phyloP scores from a whole-genome alignment of 495 filamentous ascomycete genomes.

The Baudoinia panamericana region DNA sequence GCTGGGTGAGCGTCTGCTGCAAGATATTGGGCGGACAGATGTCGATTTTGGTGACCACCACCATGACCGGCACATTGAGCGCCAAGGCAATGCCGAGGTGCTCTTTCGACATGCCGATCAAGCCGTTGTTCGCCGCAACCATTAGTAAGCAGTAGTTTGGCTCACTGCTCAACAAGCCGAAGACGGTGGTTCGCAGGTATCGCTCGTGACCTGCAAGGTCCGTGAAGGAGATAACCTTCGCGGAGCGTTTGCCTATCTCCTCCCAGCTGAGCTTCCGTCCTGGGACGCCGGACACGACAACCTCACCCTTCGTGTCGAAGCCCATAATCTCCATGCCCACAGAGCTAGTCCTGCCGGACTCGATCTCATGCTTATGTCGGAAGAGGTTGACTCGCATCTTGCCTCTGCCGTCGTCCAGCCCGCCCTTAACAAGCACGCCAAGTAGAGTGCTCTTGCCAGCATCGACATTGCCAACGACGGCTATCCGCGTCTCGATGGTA shows the following conservation, averaged over 20 bases:
- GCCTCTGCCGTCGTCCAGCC: conserved; percentile 86
- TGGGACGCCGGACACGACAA: conserved; percentile 64
- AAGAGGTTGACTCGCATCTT: conserved; percentile 94
- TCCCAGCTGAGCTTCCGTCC: conserved; percentile 92
- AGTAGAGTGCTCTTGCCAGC: conserved; percentile 96
- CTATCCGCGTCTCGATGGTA: conserved; percentile 90
- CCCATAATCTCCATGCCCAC: conserved; percentile 99
- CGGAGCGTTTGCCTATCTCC: conserved; percentile 87
- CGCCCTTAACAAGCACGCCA: conserved; percentile 89
- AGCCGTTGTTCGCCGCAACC: conserved; percentile 95
- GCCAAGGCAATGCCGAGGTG: conserved; percentile 92
- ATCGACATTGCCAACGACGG: conserved; percentile 93
- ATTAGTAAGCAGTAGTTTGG: conserved; percentile 96
- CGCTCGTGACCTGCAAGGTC: conserved; percentile 92
- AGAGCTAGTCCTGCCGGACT: conserved; percentile 86
- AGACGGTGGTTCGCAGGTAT: conserved; percentile 92
- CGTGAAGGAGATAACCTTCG: conserved; percentile 93
- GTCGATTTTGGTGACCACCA: conserved; percentile 97
- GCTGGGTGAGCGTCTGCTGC: conserved; percentile 83
- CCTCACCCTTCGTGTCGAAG: conserved; percentile 78
- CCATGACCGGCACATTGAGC: conserved; percentile 93
- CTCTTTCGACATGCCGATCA: conserved; percentile 97
- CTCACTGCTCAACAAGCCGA: conserved; percentile 85
- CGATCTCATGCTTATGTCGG: conserved; percentile 93
- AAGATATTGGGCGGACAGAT: conserved; percentile 95